Evolutionary conservation across 768 basidiomycete species (phyloP).

Genomic region (Xerocomellus amylosporus): DNA sequence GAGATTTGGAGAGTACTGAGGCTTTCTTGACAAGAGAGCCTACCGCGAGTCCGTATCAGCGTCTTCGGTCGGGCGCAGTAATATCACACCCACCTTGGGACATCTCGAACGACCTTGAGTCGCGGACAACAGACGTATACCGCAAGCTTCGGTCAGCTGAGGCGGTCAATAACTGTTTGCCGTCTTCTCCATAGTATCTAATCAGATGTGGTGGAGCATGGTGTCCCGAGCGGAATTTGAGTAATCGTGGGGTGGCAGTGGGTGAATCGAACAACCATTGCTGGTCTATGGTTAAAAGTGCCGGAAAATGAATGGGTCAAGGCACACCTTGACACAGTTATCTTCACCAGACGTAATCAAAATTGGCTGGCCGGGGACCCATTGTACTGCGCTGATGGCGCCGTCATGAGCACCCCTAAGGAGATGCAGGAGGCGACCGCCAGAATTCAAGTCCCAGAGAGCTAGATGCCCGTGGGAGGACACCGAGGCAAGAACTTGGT

Average conservation of each 20-base stretch:
- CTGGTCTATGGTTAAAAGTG: constrained; percentile 39
- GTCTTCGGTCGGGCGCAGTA: not conserved
- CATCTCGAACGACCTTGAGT: constrained; percentile 91
- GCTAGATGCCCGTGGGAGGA: constrained; percentile 88
- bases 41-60: constrained; percentile 30
- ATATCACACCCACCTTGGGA: constrained; percentile 69
- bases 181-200: constrained; percentile 95
- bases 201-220: constrained; percentile 88
- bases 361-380: constrained; percentile 91
- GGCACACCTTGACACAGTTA: constrained; percentile 86
- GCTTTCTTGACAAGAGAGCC: constrained; percentile 85
- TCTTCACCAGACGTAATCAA: constrained; percentile 89
- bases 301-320: not conserved
- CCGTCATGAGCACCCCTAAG: constrained; percentile 88
- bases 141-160: constrained; percentile 87
- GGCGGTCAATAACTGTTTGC: constrained; percentile 88
- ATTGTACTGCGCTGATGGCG: constrained; percentile 77
- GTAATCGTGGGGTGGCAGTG: constrained; percentile 75
- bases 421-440: constrained; percentile 81
- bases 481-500: constrained; percentile 83
- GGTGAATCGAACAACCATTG: constrained; percentile 99
- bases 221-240: constrained; percentile 93
- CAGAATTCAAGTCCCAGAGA: constrained; percentile 86
- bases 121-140: constrained; percentile 89
- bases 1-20: constrained; percentile 68